Evolutionary conservation across 2,329 filamentous ascomycete genomes (phyloP), one percentile per base, ranked within the genome.

Genomic region (Ascochyta viciae-villosae): DNA sequence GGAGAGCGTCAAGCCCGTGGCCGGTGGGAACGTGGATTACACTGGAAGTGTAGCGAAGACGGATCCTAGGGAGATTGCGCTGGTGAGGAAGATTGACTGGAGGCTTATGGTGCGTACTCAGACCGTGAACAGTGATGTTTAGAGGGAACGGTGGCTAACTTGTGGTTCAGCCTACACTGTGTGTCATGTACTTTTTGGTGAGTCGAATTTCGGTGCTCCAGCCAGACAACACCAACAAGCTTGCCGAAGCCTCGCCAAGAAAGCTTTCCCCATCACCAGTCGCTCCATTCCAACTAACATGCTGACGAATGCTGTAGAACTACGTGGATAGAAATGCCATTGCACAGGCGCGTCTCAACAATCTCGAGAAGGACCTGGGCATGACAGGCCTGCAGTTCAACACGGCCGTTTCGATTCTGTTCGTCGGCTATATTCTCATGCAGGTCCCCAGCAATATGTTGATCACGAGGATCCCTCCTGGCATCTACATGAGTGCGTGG

Each of bases 291-390:
- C 7, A 13, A 29, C 15, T 5, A 4, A 3, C 23, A 23, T 48
- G 33, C 47, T 56, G 10, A 56, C 38, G 4, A 1, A 0, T 1
- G 23, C 4, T 1, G 1, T n/a, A 56, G 53, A 76, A 76, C 41
- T 76, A 72, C 40, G 69, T 72, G 6, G 86, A 88, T 64, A 80
- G 86, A 22, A 87, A 87, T 70, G 87, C 88, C 68, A 87, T 89
- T 57, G 85, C 86, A 0, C 81, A 86, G 5, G 88, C 87, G 0
- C 81, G 83, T 7, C 77, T 90, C 48, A 85, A 86, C 67, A 85
- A 86, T 13, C 76, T 90, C 8, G 83, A 88, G 51, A 74, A 78
- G 0, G 87, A 89, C 47, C 54, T 70, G 23, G 67, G 63, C 3
- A 68, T 68, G 64, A 63, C 48, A 19, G 71, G 65, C 22, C 60